A percentile compares a stretch with the other conserved stretches of the same genome.
Conservation (phyloP, 2,329 filamentous ascomycete genomes). For the Pseudogymnoascus sp. region DNA sequence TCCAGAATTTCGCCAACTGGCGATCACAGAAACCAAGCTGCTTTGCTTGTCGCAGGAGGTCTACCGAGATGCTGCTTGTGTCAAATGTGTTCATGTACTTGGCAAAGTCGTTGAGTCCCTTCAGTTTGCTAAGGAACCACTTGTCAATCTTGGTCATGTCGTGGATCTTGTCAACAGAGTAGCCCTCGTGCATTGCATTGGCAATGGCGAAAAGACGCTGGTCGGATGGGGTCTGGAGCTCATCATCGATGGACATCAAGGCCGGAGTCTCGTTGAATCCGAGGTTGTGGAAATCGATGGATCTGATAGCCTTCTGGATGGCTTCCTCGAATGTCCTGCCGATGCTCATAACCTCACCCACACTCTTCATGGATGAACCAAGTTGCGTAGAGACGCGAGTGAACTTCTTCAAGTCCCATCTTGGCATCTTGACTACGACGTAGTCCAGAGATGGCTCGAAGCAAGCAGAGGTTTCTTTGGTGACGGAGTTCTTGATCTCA, state of each 20-base stretch:
- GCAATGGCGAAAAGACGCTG: constrained; percentile 96
- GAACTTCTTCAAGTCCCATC: constrained; percentile 99
- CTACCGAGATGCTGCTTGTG: constrained; percentile 56
- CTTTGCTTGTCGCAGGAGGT: constrained; percentile 76
- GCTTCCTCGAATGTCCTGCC: constrained; percentile 95
- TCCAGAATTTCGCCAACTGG: constrained; percentile 89
- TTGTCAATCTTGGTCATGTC: constrained; percentile 98
- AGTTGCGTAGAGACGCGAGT: constrained; percentile 92
- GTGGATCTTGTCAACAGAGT: constrained; percentile 95
- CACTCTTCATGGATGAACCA: constrained; percentile 98
- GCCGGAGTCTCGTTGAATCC: constrained; percentile 84
- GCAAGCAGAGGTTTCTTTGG: constrained; percentile 90
- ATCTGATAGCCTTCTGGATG: constrained; percentile 94
- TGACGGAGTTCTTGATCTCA: constrained; percentile 93
- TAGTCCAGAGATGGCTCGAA: constrained; percentile 98
- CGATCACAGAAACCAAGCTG: constrained; percentile 89
- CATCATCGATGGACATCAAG: constrained; percentile 91
- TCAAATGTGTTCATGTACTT: constrained; percentile 66
- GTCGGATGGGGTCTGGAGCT: constrained; percentile 94
- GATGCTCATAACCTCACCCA: constrained; percentile 98
- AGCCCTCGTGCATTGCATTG: constrained; percentile 92
- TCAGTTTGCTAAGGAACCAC: constrained; percentile 92
- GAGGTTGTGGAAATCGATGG: constrained; percentile 90
- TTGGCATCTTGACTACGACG: constrained; percentile 95
- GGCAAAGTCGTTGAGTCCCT: constrained; percentile 82